Percentiles rank a stretch among this genome's conserved stretches.
Evolutionary conservation across 139 green algal species (phyloP).

Genomic region (Chlamydomonas eustigma): DNA sequence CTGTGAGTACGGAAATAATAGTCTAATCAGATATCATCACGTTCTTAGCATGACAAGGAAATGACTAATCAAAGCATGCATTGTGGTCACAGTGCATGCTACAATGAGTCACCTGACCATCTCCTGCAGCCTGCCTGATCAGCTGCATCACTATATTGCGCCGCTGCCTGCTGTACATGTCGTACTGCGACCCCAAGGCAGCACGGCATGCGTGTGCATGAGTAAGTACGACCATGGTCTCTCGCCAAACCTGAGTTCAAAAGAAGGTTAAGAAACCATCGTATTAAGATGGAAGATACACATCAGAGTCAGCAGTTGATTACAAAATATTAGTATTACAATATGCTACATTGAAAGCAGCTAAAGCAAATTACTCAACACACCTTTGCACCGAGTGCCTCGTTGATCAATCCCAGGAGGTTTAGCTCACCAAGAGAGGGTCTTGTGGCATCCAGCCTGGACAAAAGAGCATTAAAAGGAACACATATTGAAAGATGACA

Average conservation of each 20-base stretch:
- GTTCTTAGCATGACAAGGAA: too few relatives aligned
- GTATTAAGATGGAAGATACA: too few relatives aligned
- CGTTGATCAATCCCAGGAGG: constrained; percentile 40
- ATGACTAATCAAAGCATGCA: too few relatives aligned
- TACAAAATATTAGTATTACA: too few relatives aligned
- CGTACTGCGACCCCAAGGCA: constrained; percentile 28
- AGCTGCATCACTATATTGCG: constrained; percentile 45
- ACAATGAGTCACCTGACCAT: constrained; percentile 21
- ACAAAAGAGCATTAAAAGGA: too few relatives aligned
- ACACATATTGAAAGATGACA: too few relatives aligned
- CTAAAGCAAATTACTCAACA: too few relatives aligned
- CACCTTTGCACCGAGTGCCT: constrained; percentile 27
- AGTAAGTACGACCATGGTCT: constrained; percentile 53
- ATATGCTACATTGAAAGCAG: too few relatives aligned
- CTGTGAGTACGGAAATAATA: too few relatives aligned
- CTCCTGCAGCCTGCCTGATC: constrained; percentile 28
- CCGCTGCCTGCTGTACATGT: constrained; percentile 35
- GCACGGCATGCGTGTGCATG: constrained; percentile 43
- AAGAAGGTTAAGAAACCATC: background rate
- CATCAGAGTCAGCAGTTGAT: too few relatives aligned
- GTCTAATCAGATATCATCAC: too few relatives aligned
- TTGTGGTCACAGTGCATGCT: too few relatives aligned
- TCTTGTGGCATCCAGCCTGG: constrained; percentile 43
- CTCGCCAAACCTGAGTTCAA: constrained; percentile 44
- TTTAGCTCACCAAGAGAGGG: constrained; percentile 47